These are phyloP conservation scores for Davidsoniella australis DNA, from an alignment of 2,329 filamentous ascomycete species.

Conservation along the genomic window DNA sequence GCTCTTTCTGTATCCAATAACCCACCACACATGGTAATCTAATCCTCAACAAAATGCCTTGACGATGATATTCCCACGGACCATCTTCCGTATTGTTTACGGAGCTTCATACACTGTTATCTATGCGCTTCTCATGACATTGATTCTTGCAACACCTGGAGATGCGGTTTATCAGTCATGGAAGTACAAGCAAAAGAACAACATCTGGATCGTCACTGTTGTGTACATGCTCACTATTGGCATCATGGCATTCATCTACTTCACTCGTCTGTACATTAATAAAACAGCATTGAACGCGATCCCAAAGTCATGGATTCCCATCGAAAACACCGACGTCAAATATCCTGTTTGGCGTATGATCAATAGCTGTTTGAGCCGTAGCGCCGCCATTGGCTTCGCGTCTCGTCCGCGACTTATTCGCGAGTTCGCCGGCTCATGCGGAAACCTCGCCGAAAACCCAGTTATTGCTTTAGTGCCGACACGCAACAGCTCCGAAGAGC, in stretches of 20 bases:
- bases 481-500: background rate
- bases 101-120: slow-evolving; percentile 60
- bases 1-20: background rate
- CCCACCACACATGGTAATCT: background rate
- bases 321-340: slow-evolving; percentile 69
- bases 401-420: slow-evolving; percentile 40
- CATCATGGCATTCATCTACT: slow-evolving; percentile 60
- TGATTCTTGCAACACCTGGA: slow-evolving; percentile 64
- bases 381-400: slow-evolving; percentile 66
- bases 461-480: background rate
- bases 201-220: slow-evolving; percentile 66
- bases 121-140: slow-evolving; percentile 51
- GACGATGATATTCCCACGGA: slow-evolving; percentile 27
- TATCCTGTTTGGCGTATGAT: slow-evolving; percentile 63
- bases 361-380: slow-evolving; percentile 51
- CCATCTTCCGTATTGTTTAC: slow-evolving; percentile 68
- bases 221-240: slow-evolving; percentile 57
- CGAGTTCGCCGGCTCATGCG: background rate
- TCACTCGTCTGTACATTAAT: slow-evolving; percentile 72
- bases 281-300: slow-evolving; percentile 64
- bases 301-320: slow-evolving; percentile 70
- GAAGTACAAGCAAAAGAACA: slow-evolving; percentile 48
- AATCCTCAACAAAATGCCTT: slow-evolving; percentile 9
- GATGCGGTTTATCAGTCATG: slow-evolving; percentile 69
- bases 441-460: background rate